Evolutionary conservation across 75 land plant species (phyloP), one percentile per base, ranked within the genome.

Genomic region (Chamaecyparis obtusa): DNA sequence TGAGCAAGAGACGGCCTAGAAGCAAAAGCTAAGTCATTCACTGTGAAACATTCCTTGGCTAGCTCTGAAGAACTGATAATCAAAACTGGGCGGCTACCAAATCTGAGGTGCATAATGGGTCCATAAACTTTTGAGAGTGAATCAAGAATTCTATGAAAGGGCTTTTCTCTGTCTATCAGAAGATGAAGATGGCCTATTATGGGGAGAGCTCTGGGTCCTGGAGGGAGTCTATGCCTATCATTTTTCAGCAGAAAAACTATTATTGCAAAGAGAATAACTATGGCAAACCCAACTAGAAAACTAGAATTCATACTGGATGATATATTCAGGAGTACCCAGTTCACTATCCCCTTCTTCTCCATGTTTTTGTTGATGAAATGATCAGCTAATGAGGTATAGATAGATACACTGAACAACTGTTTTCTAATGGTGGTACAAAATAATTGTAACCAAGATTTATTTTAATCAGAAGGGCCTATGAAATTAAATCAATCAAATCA

Each of bases 1-100:
- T 84, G 86, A 13, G 88, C 24, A 48, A 85, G 11, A 16, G 27
- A 11, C 14, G 91, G 91, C 32, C 90, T 64, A 77, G 87, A 85
- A 56, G 87, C 43, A 36, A 90, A 89, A 14, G 43, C 39, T 1
- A 17, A 21, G 33, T 90, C 91, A 57, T 89, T 84, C 3, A 74
- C 84, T 43, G 90, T 83, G 41, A 90, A 87, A 81, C 46, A 81
- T 0, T 81, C 43, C 24, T 81, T 43, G 16, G 83, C 83, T 21
- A 81, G n/a, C 10, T 81, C 32, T 81, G 83, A 3, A 44, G 30
- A 24, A 81, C 48, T 43, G 11, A n/a, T 46, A 13, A 81, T 11
- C 30, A 81, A 9, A n/a, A 46, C n/a, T 3, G 33, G 48, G 48
- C 27, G 32, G 15, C 48, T 43, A 11, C 83, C 83, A 11, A 81